Base-by-base conservation (phyloP, 2,329 filamentous ascomycete genomes). In the Ceratocystis smalleyi region DNA sequence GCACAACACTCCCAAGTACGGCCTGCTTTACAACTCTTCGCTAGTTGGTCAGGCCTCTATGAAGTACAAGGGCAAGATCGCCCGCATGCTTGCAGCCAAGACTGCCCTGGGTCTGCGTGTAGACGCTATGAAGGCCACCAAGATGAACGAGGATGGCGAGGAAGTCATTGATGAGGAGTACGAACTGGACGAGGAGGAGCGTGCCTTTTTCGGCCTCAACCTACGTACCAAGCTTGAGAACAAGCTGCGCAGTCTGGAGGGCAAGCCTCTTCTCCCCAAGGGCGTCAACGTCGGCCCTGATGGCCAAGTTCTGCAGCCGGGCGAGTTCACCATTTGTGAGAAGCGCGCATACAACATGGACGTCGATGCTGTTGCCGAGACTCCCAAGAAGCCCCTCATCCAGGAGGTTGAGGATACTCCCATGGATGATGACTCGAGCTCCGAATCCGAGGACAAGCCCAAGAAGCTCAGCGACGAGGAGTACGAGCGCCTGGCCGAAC, bases 11-110 rank as follows among this genome's bases (percentile, higher is more conserved):
- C 94, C 94, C 73, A 99, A 97, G 77, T 99, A 97, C 72, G 94
- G 94, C 82, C 82, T 95, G 69, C 89, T 95, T 74, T 95, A 94
- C 78, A 88, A 95, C 76, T 88, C 89, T 60, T 94, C 89, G 32
- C 83, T 99, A 57, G 95, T 99, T 69, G 95, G 94, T 55, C 94
- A 99, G 78, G 94, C 94, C 35, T 95, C 89, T 22, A 94, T 94
- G 71, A 92, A 90, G 80, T 97, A 97, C 81, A 99, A 99, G 86
- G 94, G 94, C 71, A 99, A 99, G 81, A 96, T 99, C 72, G 94
- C 94, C 51, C 89, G 94, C 82, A 91, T 96, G 80, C 83, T 99
- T 67, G 88, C 94, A 60, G 88, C 92, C 70, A 97, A 97, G 81
- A 86, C 92, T 59, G 90, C 94, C 30, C 83, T 99, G 61, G 91